Percentiles rank a stretch among this genome's conserved stretches.
These are phyloP conservation scores for Dactylellina haptotyla DNA, from an alignment of 2,329 filamentous ascomycete genomes.

Conservation along the genomic window DNA sequence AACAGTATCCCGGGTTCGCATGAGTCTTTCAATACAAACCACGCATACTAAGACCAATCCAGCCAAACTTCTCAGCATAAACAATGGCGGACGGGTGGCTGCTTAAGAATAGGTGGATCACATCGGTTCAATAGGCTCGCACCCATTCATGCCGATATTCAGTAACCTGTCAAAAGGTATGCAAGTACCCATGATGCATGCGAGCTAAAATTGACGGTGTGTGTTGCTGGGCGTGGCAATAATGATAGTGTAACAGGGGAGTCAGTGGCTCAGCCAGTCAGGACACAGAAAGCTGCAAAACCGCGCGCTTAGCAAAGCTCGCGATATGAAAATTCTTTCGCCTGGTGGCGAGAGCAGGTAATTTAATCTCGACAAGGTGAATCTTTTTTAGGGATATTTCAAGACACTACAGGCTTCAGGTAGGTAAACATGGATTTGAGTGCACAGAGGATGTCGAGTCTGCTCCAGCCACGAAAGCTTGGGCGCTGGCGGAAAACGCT, in stretches of 20 bases:
- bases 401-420: too few relatives aligned
- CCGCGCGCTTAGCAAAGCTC: constrained; percentile 37
- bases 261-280: not conserved
- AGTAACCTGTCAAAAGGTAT: constrained; percentile 8
- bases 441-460: too few relatives aligned
- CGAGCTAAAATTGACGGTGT: constrained; percentile 31
- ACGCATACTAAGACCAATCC: constrained; percentile 4
- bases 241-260: constrained; percentile 5
- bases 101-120: not conserved
- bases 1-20: not conserved
- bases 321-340: not conserved
- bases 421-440: too few relatives aligned
- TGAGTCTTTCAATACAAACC: too few relatives aligned
- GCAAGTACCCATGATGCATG: constrained; percentile 23
- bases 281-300: constrained; percentile 1
- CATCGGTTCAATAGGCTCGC: constrained; percentile 1
- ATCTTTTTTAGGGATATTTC: too few relatives aligned
- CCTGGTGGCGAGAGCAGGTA: too few relatives aligned
- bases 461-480: too few relatives aligned
- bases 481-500: too few relatives aligned
- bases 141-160: not conserved
- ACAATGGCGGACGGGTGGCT: not conserved
- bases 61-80: constrained; percentile 10
- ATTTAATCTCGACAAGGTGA: too few relatives aligned
- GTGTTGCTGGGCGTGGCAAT: constrained; percentile 15